Base-by-base conservation (phyloP, 352 stramenopile genomes). In the Globisporangium radiosum region DNA sequence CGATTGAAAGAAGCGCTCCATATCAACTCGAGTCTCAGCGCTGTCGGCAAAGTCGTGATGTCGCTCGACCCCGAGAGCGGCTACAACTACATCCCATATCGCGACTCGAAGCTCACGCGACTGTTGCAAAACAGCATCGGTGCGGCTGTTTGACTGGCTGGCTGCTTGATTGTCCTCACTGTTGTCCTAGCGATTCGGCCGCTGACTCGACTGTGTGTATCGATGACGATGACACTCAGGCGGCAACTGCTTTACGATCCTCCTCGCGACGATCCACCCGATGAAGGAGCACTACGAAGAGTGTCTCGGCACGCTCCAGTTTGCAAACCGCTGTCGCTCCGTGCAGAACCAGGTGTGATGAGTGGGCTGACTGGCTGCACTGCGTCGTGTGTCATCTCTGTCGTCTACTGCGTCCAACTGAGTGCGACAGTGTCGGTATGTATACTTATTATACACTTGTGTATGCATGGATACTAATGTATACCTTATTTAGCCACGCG, bases 201-300 rank as follows among this genome's bases (percentile, higher is more conserved):
- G 44, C 19, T 49, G 25, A 33, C 25, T 33, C 25, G 25, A 33
- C 2, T 33, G 25, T 33, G 25, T 33, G 25, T 33, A 33, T 33
- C 25, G 25, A 33, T 33, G 25, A 33, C 25, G 25, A 33, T 33
- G 25, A 13, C 43, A 17, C 10, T 25, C 65, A 85, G 87, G 88
- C 13, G 90, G 90, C 33, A 94, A 96, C 58, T 95, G 78, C 49
- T 90, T 87, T 54, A 94, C 83, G 59, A 88, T 80, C 14, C 66
- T 96, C 4, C 83, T 94, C 48, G 83, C 85, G 39, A 95, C 87
- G 10, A 95, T 95, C 54, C 83, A 95, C 40, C 88, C 88, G 38
- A 91, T 90, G 81, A 90, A 79, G 52, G 80, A 92, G 52, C 87
- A 96, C 66, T 95, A 95, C 48, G 88, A 96, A 64, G 88, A 96